Conservation (phyloP, 106 monocot species). For the Vanilla planifolia region DNA sequence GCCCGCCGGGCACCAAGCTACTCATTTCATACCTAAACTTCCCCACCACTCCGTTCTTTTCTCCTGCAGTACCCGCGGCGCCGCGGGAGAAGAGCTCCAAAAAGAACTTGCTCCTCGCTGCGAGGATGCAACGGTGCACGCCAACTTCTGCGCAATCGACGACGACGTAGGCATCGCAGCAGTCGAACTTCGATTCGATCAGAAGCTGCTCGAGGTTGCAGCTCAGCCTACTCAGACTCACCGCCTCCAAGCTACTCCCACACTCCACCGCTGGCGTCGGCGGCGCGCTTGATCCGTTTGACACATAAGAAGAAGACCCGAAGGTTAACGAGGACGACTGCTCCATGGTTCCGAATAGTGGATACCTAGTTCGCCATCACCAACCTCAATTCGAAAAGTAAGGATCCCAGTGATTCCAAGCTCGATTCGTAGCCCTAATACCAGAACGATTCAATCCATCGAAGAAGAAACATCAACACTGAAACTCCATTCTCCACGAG, state of each 20-base stretch:
- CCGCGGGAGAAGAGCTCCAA: slow-evolving; percentile 28
- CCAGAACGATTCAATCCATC: background rate
- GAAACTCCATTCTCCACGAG: background rate
- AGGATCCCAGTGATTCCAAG: background rate
- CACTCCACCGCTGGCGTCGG: slow-evolving; percentile 3
- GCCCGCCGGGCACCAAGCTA: slow-evolving; percentile 43
- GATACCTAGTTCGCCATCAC: slow-evolving; percentile 1
- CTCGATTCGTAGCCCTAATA: background rate
- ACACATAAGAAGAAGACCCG: slow-evolving; percentile 54
- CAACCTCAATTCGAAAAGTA: too few relatives aligned
- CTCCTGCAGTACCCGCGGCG: background rate
- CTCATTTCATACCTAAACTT: slow-evolving; percentile 47
- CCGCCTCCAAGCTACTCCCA: slow-evolving; percentile 33
- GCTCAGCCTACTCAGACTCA: slow-evolving; percentile 66
- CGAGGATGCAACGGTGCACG: slow-evolving; percentile 83
- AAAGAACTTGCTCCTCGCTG: slow-evolving; percentile 65
- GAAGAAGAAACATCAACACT: background rate
- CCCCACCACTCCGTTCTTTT: slow-evolving; percentile 3
- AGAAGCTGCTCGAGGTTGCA: slow-evolving; percentile 67
- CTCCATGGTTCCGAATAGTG: slow-evolving; percentile 18
- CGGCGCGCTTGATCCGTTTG: slow-evolving; percentile 36
- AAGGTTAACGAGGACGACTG: slow-evolving; percentile 38
- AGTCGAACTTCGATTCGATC: slow-evolving; percentile 54
- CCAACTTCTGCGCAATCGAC: slow-evolving; percentile 48
- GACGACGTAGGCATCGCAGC: slow-evolving; percentile 75